Conservation (phyloP, 1,284 basidiomycete genomes). For the Bjerkandera adusta region DNA sequence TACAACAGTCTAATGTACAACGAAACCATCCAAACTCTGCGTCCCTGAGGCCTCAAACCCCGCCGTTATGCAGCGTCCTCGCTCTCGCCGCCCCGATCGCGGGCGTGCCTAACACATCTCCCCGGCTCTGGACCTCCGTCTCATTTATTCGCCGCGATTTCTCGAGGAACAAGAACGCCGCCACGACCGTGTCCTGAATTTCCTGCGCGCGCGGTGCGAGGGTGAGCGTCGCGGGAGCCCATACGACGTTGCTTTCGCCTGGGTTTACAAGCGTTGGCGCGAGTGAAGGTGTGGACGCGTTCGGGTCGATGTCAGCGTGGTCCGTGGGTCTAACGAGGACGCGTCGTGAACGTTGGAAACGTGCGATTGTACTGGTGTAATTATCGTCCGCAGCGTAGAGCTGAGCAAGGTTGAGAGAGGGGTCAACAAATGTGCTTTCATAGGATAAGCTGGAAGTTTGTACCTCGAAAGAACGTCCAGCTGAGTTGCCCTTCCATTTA, state of each 20-base stretch:
- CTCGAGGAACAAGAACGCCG: slow-evolving; percentile 41
- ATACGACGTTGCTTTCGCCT: slow-evolving; percentile 17
- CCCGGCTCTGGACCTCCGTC: slow-evolving; percentile 16
- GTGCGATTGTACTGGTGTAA: slow-evolving; percentile 32
- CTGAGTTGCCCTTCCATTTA: slow-evolving; percentile 40
- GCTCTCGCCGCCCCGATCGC: neutral
- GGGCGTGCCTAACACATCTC: slow-evolving; percentile 15
- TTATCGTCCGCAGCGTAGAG: slow-evolving; percentile 33
- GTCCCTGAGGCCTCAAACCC: neutral
- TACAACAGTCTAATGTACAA: no score
- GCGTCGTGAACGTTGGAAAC: slow-evolving; percentile 32
- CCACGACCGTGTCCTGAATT: slow-evolving; percentile 35
- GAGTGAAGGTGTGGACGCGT: slow-evolving; percentile 4
- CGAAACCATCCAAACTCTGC: no score
- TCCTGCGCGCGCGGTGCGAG: slow-evolving; percentile 33
- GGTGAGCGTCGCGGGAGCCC: slow-evolving; percentile 29
- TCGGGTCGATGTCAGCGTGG: neutral
- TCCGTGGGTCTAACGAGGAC: slow-evolving; percentile 13
- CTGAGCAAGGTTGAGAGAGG: slow-evolving; percentile 21
- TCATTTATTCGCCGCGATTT: slow-evolving; percentile 20
- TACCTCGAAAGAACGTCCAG: slow-evolving; percentile 37
- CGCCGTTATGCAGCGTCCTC: neutral
- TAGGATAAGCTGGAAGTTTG: neutral
- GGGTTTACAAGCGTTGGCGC: slow-evolving; percentile 15
- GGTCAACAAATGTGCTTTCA: no score